phyloP scores from a whole-genome alignment of 306 rosid genomes.

The Hippophae gyantsensis region DNA sequence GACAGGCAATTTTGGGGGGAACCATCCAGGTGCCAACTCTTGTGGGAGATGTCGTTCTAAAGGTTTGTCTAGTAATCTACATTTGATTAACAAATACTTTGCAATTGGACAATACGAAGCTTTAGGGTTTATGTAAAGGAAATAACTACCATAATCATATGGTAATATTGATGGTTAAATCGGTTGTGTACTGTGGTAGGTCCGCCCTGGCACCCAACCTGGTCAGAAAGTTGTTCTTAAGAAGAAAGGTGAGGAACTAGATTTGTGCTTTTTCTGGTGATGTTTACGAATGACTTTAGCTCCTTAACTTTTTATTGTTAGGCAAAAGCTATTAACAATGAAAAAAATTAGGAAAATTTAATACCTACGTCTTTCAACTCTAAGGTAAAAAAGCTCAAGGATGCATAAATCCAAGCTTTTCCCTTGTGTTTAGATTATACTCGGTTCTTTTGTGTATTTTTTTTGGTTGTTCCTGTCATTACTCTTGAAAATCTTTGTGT shows the following conservation, averaged over 20 bases:
- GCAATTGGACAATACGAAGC: background rate
- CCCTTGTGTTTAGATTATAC: background rate
- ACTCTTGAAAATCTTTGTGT: background rate
- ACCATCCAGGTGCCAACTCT: constrained; percentile 86
- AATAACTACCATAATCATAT: background rate
- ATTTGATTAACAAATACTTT: background rate
- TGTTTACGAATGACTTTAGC: background rate
- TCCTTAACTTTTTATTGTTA: background rate
- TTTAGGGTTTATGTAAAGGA: no score
- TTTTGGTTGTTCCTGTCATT: background rate
- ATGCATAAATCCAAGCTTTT: background rate
- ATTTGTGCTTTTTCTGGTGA: background rate
- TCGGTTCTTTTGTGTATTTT: background rate
- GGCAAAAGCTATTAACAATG: no score
- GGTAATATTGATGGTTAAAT: background rate
- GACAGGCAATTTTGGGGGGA: constrained; percentile 85
- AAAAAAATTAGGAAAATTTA: background rate
- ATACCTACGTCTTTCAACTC: background rate
- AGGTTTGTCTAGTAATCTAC: constrained; percentile 41
- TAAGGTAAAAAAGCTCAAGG: background rate
- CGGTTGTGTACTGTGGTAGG: constrained; percentile 39
- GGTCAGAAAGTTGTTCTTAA: constrained; percentile 87
- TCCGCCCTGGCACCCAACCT: constrained; percentile 78
- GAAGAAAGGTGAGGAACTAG: constrained; percentile 67
- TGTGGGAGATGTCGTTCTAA: constrained; percentile 74